Percentiles rank a stretch among this genome's conserved stretches.
phyloP scores from a whole-genome alignment of 768 basidiomycete genomes.

The Gymnopilus dilepis region DNA sequence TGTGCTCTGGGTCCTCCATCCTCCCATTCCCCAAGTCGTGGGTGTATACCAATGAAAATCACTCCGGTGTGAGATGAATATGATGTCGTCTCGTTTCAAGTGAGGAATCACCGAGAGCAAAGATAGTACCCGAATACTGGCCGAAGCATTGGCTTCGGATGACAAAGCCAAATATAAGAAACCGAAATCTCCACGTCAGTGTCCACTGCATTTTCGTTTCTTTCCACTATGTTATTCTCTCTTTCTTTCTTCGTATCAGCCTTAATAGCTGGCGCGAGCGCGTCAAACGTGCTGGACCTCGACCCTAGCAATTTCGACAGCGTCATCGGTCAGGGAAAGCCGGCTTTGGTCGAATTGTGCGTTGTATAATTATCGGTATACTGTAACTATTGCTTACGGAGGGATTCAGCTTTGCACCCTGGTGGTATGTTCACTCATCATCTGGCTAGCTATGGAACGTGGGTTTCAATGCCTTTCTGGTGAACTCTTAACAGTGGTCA shows the following conservation, averaged over 20 bases:
- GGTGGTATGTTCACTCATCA: conserved; percentile 66
- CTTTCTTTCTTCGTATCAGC: conserved; percentile 60
- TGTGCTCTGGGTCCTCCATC: neutral
- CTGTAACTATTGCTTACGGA: neutral
- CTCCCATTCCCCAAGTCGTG: neutral
- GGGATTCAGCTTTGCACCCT: conserved; percentile 74
- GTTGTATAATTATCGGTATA: conserved; percentile 36
- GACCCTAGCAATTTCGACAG: conserved; percentile 75
- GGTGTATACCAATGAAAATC: neutral
- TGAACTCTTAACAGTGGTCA: conserved; percentile 62
- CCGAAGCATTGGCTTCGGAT: conserved; percentile 30
- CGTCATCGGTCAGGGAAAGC: conserved; percentile 77
- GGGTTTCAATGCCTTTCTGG: conserved; percentile 11
- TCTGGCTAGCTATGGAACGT: neutral
- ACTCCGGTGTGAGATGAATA: conserved; percentile 16
- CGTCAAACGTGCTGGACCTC: conserved; percentile 88
- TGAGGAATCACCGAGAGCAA: conserved; percentile 9
- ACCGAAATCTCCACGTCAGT: conserved; percentile 38
- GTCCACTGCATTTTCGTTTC: conserved; percentile 25
- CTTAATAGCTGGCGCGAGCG: conserved; percentile 58
- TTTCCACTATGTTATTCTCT: conserved; percentile 61
- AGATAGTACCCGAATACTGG: conserved; percentile 1
- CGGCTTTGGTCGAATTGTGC: conserved; percentile 91
- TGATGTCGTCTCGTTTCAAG: neutral
- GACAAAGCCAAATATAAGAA: conserved; percentile 38